Evolutionary conservation across 2,329 filamentous ascomycete species (phyloP).

Genomic region (Fusarium nanum): DNA sequence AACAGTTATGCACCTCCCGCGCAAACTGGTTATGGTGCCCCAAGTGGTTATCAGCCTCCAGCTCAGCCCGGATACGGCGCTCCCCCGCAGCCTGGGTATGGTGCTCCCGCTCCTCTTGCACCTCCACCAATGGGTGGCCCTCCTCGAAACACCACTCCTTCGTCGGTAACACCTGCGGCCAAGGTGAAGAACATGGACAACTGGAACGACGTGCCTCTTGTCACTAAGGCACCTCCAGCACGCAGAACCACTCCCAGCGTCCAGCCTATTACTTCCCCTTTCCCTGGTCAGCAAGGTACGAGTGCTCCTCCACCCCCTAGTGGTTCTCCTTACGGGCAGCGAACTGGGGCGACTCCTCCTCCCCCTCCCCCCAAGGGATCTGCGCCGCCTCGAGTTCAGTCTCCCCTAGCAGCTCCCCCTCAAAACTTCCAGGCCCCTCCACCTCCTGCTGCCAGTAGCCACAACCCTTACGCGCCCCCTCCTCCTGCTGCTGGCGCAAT

Average conservation of each 20-base stretch:
- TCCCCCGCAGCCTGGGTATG: constrained; percentile 56
- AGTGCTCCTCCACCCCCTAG: constrained; percentile 66
- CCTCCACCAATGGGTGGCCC: constrained; percentile 54
- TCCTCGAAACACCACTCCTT: constrained; percentile 73
- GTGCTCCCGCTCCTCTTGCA: constrained; percentile 49
- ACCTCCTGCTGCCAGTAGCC: constrained; percentile 71
- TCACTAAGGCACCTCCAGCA: constrained; percentile 74
- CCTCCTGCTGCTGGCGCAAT: constrained; percentile 74
- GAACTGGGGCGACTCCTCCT: constrained; percentile 75
- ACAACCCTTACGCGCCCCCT: constrained; percentile 63
- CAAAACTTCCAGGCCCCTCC: constrained; percentile 58
- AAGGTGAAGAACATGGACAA: constrained; percentile 78
- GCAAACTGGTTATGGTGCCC: constrained; percentile 54
- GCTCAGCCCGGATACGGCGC: constrained; percentile 57
- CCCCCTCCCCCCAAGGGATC: constrained; percentile 87
- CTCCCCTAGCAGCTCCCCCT: constrained; percentile 72
- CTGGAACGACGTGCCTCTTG: constrained; percentile 96
- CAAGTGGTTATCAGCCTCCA: constrained; percentile 65
- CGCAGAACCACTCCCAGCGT: constrained; percentile 80
- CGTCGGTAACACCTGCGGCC: constrained; percentile 72
- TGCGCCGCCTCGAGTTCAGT: constrained; percentile 76
- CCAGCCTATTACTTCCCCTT: constrained; percentile 78
- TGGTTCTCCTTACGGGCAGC: constrained; percentile 66
- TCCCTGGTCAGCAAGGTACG: constrained; percentile 71
- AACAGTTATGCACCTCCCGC: constrained; percentile 39